Evolutionary conservation across 768 basidiomycete genomes (phyloP).

Genomic region (Exsudoporus frostii): DNA sequence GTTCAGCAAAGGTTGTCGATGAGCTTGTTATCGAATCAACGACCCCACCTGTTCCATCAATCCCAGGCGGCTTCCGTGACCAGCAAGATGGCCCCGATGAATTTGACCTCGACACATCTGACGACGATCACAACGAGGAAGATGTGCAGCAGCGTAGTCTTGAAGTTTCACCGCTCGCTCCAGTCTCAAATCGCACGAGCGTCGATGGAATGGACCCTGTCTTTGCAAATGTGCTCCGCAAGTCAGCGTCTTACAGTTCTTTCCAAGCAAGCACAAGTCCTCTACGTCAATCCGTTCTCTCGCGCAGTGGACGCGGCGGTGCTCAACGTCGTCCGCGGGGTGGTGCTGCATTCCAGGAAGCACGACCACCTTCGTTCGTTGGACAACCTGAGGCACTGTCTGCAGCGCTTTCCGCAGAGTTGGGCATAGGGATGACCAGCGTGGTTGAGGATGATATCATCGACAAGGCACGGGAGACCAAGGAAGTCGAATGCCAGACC

Average conservation of each 20-base stretch:
- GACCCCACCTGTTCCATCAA: conserved; percentile 32
- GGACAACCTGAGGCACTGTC: conserved; percentile 71
- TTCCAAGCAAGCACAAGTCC: conserved; percentile 53
- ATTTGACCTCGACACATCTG: conserved; percentile 23
- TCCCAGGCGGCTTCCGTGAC: conserved; percentile 33
- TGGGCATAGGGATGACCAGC: conserved; percentile 48
- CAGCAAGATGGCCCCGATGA: conserved; percentile 16
- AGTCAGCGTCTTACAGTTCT: conserved; percentile 42
- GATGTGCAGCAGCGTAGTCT: conserved; percentile 27
- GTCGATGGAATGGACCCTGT: conserved; percentile 86
- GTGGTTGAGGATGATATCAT: conserved; percentile 39
- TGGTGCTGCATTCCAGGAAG: conserved; percentile 67
- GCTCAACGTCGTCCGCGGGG: conserved; percentile 56
- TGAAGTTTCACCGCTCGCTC: conserved; percentile 36
- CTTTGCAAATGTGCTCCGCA: conserved; percentile 76
- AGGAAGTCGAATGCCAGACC: conserved; percentile 67
- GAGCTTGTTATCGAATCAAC: conserved; percentile 13
- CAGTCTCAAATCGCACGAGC: conserved; percentile 60
- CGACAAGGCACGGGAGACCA: conserved; percentile 47
- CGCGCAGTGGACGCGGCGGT: conserved; percentile 48
- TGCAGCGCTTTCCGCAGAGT: conserved; percentile 66
- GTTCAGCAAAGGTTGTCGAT: conserved; percentile 42
- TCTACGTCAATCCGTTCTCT: conserved; percentile 55
- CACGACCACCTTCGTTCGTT: conserved; percentile 66
- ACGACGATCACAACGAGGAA: conserved; percentile 22